phyloP scores from a whole-genome alignment of 2,329 filamentous ascomycete genomes.

The Epichloe typhina region DNA sequence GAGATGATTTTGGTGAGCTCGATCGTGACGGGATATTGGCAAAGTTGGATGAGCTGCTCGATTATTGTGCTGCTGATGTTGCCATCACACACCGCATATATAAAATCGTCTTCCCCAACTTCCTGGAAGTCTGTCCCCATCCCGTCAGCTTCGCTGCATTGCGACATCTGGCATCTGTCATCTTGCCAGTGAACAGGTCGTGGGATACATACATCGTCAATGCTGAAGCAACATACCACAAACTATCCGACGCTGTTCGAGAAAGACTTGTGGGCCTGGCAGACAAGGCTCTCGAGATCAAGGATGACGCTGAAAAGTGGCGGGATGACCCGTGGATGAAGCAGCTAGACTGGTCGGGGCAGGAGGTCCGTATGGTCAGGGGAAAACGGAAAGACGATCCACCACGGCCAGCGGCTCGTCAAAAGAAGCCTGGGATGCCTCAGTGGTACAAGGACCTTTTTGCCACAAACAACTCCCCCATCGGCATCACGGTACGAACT shows the following conservation, averaged over 20 bases:
- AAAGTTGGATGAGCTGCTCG: conserved; percentile 69
- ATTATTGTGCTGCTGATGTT: conserved; percentile 93
- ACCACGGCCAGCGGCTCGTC: conserved; percentile 61
- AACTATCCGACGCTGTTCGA: conserved; percentile 63
- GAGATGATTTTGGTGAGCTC: conserved; percentile 77
- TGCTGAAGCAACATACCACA: conserved; percentile 73
- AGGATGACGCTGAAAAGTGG: conserved; percentile 55
- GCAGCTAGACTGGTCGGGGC: conserved; percentile 91
- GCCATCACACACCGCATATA: conserved; percentile 89
- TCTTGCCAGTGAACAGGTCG: conserved; percentile 74
- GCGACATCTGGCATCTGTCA: conserved; percentile 84
- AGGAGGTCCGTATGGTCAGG: conserved; percentile 84
- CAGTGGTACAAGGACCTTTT: conserved; percentile 89
- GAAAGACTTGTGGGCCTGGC: conserved; percentile 61
- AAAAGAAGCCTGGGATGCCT: conserved; percentile 92
- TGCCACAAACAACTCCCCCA: conserved; percentile 49
- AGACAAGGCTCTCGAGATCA: conserved; percentile 63
- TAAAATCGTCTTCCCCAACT: conserved; percentile 81
- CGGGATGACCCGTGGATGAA: conserved; percentile 75
- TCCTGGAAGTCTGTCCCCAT: conserved; percentile 81
- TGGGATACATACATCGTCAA: conserved; percentile 80
- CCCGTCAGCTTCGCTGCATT: conserved; percentile 94
- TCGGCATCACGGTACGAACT: conserved; percentile 73
- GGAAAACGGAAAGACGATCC: conserved; percentile 77
- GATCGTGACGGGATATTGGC: conserved; percentile 56